Conservation (phyloP, 768 basidiomycete genomes). For the Paxillus rubicundulus region DNA sequence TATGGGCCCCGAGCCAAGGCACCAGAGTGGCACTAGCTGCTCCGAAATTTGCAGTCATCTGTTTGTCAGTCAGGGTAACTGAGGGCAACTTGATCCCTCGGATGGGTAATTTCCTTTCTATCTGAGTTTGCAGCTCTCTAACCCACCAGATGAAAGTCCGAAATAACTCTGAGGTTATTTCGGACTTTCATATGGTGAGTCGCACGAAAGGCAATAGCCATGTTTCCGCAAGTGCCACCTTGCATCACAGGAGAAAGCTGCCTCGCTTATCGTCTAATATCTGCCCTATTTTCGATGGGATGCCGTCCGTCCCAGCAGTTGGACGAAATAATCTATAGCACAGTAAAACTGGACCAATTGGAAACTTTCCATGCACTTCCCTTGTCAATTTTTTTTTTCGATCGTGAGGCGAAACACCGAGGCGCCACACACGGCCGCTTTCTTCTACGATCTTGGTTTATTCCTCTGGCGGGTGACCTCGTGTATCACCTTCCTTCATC, state of each 20-base stretch:
- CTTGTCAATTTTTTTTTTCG: not conserved
- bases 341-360: slow-evolving; percentile 10
- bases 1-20: slow-evolving; percentile 4
- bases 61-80: not conserved
- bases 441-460: slow-evolving; percentile 12
- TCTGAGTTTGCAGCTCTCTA: slow-evolving; percentile 30
- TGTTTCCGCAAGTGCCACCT: slow-evolving; percentile 22
- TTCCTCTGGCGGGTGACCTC: slow-evolving; percentile 19
- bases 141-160: slow-evolving; percentile 33
- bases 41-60: slow-evolving; percentile 5
- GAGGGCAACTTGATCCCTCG: slow-evolving; percentile 1
- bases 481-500: slow-evolving; percentile 23
- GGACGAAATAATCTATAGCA: slow-evolving; percentile 9
- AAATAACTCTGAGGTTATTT: slow-evolving; percentile 14
- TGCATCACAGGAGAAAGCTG: slow-evolving; percentile 14
- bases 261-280: slow-evolving; percentile 22
- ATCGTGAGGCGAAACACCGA: slow-evolving; percentile 13
- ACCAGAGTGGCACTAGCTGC: slow-evolving; percentile 2
- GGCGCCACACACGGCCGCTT: slow-evolving; percentile 17
- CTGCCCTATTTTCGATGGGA: slow-evolving; percentile 13
- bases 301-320: slow-evolving; percentile 13
- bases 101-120: slow-evolving; percentile 17
- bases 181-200: slow-evolving; percentile 33
- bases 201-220: slow-evolving; percentile 15
- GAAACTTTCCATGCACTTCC: slow-evolving; percentile 18